Evolutionary conservation across 192 early-diverging fungal genomes (phyloP).

Genomic region (Cladochytrium replicatum): DNA sequence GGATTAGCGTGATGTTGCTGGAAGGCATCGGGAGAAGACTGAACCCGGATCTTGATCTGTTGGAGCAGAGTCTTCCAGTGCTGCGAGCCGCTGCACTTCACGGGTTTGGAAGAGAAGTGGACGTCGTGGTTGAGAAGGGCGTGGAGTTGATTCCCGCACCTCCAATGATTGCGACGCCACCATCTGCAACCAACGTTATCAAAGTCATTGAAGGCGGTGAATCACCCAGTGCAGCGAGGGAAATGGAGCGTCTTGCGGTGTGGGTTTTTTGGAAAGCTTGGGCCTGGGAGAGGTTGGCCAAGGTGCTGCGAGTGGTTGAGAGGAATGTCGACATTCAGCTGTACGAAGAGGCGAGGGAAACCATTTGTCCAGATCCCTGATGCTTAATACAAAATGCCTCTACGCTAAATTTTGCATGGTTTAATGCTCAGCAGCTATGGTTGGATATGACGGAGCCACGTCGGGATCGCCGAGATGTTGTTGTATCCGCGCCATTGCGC

Average conservation of each 20-base stretch:
- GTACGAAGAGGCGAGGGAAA: neutral
- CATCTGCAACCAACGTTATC: neutral
- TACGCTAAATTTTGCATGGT: neutral
- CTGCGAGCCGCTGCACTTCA: constrained; percentile 48
- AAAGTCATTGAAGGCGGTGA: too few relatives aligned
- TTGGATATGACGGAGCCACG: too few relatives aligned
- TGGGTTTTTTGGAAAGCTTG: neutral
- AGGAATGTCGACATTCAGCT: neutral
- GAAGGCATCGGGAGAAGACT: constrained; percentile 90
- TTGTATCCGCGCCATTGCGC: too few relatives aligned
- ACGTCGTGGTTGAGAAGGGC: constrained; percentile 32
- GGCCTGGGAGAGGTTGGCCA: neutral
- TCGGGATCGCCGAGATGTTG: too few relatives aligned
- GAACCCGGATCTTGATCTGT: constrained; percentile 83
- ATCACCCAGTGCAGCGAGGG: neutral
- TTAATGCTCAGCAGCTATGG: too few relatives aligned
- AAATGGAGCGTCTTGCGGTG: neutral
- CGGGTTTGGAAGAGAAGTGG: constrained; percentile 32
- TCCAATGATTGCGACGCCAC: neutral
- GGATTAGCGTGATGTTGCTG: constrained; percentile 81
- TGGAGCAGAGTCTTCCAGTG: constrained; percentile 70
- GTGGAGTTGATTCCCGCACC: constrained; percentile 26
- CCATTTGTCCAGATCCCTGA: neutral
- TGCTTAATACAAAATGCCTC: neutral
- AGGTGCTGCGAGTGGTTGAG: neutral